Evolutionary conservation across 768 basidiomycete genomes (phyloP), one percentile per base, ranked within the genome.

Genomic region (Pholiota molesta): DNA sequence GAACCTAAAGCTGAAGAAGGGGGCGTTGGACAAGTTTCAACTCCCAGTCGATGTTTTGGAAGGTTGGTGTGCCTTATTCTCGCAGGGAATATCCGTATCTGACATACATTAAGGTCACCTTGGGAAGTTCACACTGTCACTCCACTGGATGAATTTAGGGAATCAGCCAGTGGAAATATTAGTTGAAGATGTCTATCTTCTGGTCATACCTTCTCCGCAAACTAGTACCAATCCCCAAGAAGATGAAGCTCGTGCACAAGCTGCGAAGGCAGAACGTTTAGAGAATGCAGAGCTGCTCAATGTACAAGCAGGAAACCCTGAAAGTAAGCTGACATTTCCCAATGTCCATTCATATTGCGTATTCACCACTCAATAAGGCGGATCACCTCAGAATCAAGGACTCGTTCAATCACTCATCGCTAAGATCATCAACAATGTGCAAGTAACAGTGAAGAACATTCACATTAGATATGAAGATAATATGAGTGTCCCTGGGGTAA

Each of bases 391-490:
- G 70, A 87, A 90, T n/a, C 91, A 95, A 76, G 90, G 92, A 8
- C 84, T 97, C 62, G 78, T 92, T 69, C 83, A 91, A 47, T 94
- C 94, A 17, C 77, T 99, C 52, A 86, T 90, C 45, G 84, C 90
- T 49, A 97, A 97, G 72, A 85, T 99, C 60, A 86, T 99, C 65
- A 97, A 99, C 77, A 99, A 99, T 71, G 75, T 99, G 26, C 97
- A 99, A 78, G 87, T 99, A 26, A 95, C 94, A 13, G 87, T 99
- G 62, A 94, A 91, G 76, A 97, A 97, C 68, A 94, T 99, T 47
- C 97, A 99, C 73, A 77, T 99, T 51, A 90, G 97, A 56, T 99
- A 98, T 69, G 97, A 99, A 75, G 97, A 99, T 77, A 90, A 89
- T 54, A 74, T 95, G 68, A 97, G 94, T 68, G 94, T 95, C 28